These are phyloP conservation scores for Fimicolochytrium jonesii DNA, from an alignment of 192 early-diverging fungal species.

Conservation along the genomic window DNA sequence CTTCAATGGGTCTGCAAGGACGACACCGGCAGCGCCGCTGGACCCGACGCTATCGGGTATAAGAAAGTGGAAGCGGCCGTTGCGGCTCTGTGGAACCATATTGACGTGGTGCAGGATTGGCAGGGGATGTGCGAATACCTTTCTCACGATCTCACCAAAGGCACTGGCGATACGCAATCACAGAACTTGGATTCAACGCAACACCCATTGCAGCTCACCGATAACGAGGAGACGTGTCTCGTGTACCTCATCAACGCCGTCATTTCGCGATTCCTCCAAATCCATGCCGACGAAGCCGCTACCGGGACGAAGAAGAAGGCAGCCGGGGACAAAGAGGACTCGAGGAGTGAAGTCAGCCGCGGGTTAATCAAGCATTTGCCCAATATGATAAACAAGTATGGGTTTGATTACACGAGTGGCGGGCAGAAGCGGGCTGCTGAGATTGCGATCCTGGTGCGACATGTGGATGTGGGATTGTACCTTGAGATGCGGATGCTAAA, in stretches of 20 bases:
- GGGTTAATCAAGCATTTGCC: slow-evolving; percentile 31
- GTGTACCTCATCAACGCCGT: slow-evolving; percentile 29
- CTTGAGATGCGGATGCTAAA: slow-evolving; percentile 40
- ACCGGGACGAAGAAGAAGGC: slow-evolving; percentile 5
- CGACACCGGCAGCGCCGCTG: not conserved
- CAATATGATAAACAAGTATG: slow-evolving; percentile 37
- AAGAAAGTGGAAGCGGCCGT: slow-evolving; percentile 30
- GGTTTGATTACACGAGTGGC: slow-evolving; percentile 23
- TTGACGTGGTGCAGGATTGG: slow-evolving; percentile 32
- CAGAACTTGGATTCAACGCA: too few species aligned
- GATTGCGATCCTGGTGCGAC: slow-evolving; percentile 25
- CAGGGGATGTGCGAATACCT: slow-evolving; percentile 38
- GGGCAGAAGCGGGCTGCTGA: slow-evolving; percentile 23
- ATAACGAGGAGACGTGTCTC: slow-evolving; percentile 36
- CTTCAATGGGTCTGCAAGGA: slow-evolving; percentile 1
- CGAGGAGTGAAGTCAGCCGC: slow-evolving; percentile 10
- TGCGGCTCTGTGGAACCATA: slow-evolving; percentile 19
- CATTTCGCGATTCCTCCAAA: not conserved
- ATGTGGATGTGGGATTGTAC: slow-evolving; percentile 34
- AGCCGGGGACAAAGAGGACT: not conserved
- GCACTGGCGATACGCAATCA: not conserved
- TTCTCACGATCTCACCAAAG: slow-evolving; percentile 18
- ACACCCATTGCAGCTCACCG: slow-evolving; percentile 21
- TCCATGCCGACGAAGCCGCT: not conserved
- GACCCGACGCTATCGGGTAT: slow-evolving; percentile 9